Evolutionary conservation across 2,329 filamentous ascomycete genomes (phyloP).

Genomic region (Beauveria rudraprayagi): DNA sequence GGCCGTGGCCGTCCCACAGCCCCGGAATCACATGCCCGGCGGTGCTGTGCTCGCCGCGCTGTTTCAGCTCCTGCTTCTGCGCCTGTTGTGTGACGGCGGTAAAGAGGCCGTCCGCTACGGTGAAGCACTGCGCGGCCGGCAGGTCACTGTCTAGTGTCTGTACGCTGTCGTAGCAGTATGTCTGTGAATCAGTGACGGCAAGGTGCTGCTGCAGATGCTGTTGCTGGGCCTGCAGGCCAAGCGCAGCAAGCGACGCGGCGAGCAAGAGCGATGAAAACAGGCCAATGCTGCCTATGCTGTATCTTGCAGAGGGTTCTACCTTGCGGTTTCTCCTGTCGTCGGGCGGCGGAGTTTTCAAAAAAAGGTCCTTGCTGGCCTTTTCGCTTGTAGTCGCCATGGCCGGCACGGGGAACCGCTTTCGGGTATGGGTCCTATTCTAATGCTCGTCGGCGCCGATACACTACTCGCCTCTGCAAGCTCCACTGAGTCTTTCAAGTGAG

Average conservation of each 20-base stretch:
- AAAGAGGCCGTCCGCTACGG: constrained; percentile 44
- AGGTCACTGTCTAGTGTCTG: constrained; percentile 28
- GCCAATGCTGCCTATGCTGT: neutral
- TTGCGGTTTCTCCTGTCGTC: neutral
- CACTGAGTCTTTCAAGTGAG: neutral
- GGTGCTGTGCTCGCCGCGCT: neutral
- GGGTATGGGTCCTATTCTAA: no score
- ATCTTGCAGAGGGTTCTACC: neutral
- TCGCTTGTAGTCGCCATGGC: neutral
- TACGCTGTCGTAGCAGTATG: constrained; percentile 33
- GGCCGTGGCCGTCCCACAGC: constrained; percentile 64
- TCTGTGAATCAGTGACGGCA: constrained; percentile 11
- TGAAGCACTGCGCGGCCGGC: constrained; percentile 45
- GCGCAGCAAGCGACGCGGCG: neutral
- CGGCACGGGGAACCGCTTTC: no score
- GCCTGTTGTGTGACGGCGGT: constrained; percentile 33
- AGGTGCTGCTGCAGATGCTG: neutral
- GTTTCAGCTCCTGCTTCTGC: constrained; percentile 15
- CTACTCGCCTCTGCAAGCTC: no score
- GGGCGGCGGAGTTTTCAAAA: neutral
- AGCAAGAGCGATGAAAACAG: neutral
- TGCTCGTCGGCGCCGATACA: no score
- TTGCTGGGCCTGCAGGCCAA: neutral
- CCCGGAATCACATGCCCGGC: constrained; percentile 54
- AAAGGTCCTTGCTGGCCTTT: neutral